A percentile compares a stretch with the other conserved stretches of the same genome.
These are phyloP conservation scores for Aspergillus aculeatus DNA, from an alignment of 2,329 filamentous ascomycete genomes.

Conservation along the genomic window DNA sequence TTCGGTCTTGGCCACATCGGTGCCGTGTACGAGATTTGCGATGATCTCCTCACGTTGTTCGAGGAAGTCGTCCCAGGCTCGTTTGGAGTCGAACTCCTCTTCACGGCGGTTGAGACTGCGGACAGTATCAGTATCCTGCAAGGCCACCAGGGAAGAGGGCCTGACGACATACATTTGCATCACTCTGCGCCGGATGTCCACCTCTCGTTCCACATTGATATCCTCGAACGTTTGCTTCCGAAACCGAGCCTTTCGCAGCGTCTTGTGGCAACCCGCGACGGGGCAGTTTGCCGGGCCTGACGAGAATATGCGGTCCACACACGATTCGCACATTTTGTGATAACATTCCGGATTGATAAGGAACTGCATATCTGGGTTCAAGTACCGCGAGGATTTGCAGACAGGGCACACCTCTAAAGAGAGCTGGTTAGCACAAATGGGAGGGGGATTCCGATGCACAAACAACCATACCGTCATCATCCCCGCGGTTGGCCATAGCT, in stretches of 20 bases:
- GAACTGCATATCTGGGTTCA: slow-evolving; percentile 91
- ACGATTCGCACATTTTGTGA: slow-evolving; percentile 97
- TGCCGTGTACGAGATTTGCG: slow-evolving; percentile 77
- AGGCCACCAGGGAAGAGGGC: not conserved
- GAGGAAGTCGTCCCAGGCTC: slow-evolving; percentile 89
- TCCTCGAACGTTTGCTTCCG: slow-evolving; percentile 87
- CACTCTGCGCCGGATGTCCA: slow-evolving; percentile 83
- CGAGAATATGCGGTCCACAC: slow-evolving; percentile 90
- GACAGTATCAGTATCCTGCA: slow-evolving; percentile 8
- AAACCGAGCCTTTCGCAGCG: slow-evolving; percentile 80
- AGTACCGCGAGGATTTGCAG: slow-evolving; percentile 94
- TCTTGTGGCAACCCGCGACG: slow-evolving; percentile 82
- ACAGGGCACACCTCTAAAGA: slow-evolving; percentile 81
- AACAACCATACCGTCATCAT: slow-evolving; percentile 42
- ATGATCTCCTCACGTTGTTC: slow-evolving; percentile 89
- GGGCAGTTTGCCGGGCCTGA: slow-evolving; percentile 90
- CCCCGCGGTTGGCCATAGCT: slow-evolving; percentile 35
- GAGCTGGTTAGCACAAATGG: slow-evolving; percentile 10
- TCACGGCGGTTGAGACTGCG: slow-evolving; percentile 81
- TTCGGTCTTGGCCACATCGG: slow-evolving; percentile 64
- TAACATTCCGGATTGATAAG: slow-evolving; percentile 98
- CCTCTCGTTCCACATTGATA: slow-evolving; percentile 82
- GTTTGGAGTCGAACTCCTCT: slow-evolving; percentile 83
- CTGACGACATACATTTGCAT: slow-evolving; percentile 52
- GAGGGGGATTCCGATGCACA: not conserved